Conservation (phyloP, 225 moss, liverwort and hornwort species). For the Asterella californica region DNA sequence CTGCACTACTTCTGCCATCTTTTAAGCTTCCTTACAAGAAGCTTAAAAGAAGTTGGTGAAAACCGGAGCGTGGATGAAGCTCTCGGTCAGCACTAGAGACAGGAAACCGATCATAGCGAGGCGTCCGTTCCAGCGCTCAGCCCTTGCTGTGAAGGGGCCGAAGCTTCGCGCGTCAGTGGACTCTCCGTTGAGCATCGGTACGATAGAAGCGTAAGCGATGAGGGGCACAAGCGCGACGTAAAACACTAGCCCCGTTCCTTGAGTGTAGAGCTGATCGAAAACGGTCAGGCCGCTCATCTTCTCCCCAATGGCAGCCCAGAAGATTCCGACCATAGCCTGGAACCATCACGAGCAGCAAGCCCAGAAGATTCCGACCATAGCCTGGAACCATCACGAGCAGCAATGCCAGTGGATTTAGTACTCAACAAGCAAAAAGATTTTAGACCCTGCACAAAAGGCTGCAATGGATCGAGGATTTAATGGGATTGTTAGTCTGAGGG, state of each 20-base stretch:
- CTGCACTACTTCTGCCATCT: too few species aligned
- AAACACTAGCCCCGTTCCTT: constrained; percentile 21
- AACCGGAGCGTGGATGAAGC: constrained; percentile 31
- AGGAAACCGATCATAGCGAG: constrained; percentile 53
- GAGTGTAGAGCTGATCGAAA: constrained; percentile 36
- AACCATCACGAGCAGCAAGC: too few species aligned
- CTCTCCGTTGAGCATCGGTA: constrained; percentile 8
- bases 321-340: too few species aligned
- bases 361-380: constrained; percentile 31
- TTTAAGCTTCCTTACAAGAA: too few species aligned
- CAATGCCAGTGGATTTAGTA: background rate
- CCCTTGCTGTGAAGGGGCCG: constrained; percentile 45
- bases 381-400: constrained; percentile 1
- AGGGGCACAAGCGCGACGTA: background rate
- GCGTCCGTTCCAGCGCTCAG: constrained; percentile 64
- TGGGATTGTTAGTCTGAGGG: background rate
- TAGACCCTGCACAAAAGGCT: too few species aligned
- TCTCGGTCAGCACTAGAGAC: constrained; percentile 22
- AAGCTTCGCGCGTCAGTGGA: background rate
- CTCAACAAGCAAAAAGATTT: background rate
- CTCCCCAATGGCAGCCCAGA: background rate
- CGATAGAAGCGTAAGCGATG: background rate
- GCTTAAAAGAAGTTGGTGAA: constrained; percentile 12
- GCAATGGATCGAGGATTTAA: too few species aligned
- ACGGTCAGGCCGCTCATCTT: constrained; percentile 13